Percentiles rank a stretch among this genome's conserved stretches.
These are phyloP conservation scores for Nannizzia gypsea DNA, from an alignment of 2,329 filamentous ascomycete genomes.

Conservation along the genomic window DNA sequence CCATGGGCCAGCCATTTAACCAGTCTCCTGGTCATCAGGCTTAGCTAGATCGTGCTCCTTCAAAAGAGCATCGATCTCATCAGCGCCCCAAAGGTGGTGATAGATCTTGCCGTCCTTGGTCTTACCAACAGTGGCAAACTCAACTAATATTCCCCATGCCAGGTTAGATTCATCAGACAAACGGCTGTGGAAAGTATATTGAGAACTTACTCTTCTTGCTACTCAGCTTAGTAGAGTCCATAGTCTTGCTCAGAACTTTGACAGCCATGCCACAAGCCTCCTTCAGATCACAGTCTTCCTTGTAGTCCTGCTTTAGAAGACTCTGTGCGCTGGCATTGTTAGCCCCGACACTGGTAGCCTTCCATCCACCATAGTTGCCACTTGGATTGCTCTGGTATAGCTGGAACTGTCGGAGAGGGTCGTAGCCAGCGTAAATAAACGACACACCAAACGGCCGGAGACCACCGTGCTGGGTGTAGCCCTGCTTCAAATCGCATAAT, in stretches of 20 bases:
- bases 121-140: constrained; percentile 95
- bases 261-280: constrained; percentile 96
- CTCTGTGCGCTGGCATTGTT: constrained; percentile 98
- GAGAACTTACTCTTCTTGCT: constrained; percentile 84
- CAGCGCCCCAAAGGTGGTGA: constrained; percentile 91
- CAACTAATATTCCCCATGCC: constrained; percentile 49
- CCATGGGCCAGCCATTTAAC: constrained; percentile 20
- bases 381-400: constrained; percentile 98
- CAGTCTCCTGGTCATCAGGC: constrained; percentile 55
- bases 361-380: constrained; percentile 98
- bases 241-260: constrained; percentile 98
- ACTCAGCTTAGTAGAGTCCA: constrained; percentile 98
- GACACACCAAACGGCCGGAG: constrained; percentile 96
- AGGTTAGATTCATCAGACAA: not conserved
- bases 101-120: constrained; percentile 94
- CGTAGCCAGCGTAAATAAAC: constrained; percentile 98
- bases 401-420: constrained; percentile 92
- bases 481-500: constrained; percentile 96
- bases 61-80: constrained; percentile 87
- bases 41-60: constrained; percentile 95
- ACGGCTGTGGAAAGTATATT: not conserved
- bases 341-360: constrained; percentile 92
- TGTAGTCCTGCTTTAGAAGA: constrained; percentile 97
- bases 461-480: constrained; percentile 97
- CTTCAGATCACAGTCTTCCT: constrained; percentile 91